Evolutionary conservation across 176 grass and related monocot species (phyloP), one percentile per base, ranked within the genome.

Genomic region (Bothriochloa decipiens): DNA sequence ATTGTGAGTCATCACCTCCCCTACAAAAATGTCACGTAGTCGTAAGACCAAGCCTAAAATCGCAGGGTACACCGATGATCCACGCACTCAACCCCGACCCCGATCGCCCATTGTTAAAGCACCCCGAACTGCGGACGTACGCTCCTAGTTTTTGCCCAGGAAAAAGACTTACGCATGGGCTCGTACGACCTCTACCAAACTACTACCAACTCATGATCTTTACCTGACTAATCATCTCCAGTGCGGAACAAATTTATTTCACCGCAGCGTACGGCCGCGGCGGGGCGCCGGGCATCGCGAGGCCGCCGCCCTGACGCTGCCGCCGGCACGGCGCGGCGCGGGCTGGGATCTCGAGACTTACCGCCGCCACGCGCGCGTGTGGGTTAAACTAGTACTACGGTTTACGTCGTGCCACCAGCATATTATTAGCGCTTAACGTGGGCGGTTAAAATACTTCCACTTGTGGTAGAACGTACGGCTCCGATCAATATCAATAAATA

Each of bases 201-300:
- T 61, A 2, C 7, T 17, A 33, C 40, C 43, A 41, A 61, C 35
- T n/a, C 68, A 41, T 11, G 22, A 3, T 4, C 39, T 6, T 76
- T 20, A 14, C 6, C 5, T 22, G 27, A 39, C 20, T 68, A 16
- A 5, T 55, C 15, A 49, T 76, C 29, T 2, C 12, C 40, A 11
- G 50, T 32, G 29, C 29, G 29, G 29, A 32, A 32, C 29, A 32
- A 32, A 32, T 32, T 32, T 32, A 32, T 32, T 32, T 32, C 29
- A 32, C 29, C 29, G 26, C 29, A 10, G 9, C 63, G 71, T 71
- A 71, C 88, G 67, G 67, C 49, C 0, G 49, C 75, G 53, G 55
- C 78, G 32, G 55, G 65, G 55, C 41, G 72, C 78, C 79, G 65
- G 81, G 81, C 49, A 88, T 91, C 82, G 70, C 85, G 77, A 67